Conservation (phyloP, 805 yeast genomes). For the Brettanomyces anomalus region DNA sequence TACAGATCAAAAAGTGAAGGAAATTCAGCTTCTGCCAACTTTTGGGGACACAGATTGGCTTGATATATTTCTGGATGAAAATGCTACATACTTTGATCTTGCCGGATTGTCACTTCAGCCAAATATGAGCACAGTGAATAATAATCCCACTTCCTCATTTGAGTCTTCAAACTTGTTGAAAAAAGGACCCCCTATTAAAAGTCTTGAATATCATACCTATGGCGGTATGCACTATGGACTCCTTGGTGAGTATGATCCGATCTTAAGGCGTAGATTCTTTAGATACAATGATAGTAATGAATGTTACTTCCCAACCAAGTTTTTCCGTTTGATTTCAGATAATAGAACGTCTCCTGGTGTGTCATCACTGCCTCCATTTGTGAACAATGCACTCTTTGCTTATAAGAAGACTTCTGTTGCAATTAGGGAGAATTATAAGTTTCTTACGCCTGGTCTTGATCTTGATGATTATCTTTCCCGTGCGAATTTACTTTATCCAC, state of each 20-base stretch:
- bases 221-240: constrained; percentile 6
- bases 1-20: neutral
- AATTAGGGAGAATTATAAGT: constrained; percentile 3
- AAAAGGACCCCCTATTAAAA: neutral
- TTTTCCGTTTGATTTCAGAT: constrained; percentile 2
- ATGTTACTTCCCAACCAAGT: constrained; percentile 5
- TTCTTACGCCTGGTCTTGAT: constrained; percentile 2
- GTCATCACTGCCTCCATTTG: neutral
- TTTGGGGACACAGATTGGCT: constrained; percentile 5
- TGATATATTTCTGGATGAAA: constrained; percentile 5
- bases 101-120: constrained; percentile 3
- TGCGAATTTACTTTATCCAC: constrained; percentile 2
- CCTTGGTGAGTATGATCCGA: constrained; percentile 6
- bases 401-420: constrained; percentile 3
- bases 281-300: constrained; percentile 6
- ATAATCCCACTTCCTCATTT: neutral
- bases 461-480: constrained; percentile 3
- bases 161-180: neutral
- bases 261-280: constrained; percentile 4
- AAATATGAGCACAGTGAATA: neutral
- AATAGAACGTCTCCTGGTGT: neutral
- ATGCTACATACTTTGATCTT: constrained; percentile 4
- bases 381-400: constrained; percentile 2
- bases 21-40: neutral
- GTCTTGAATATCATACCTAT: neutral